A percentile compares a stretch with the other conserved stretches of the same genome.
Evolutionary conservation across 2,329 filamentous ascomycete genomes (phyloP).

Genomic region (Trichoderma guizhouense): DNA sequence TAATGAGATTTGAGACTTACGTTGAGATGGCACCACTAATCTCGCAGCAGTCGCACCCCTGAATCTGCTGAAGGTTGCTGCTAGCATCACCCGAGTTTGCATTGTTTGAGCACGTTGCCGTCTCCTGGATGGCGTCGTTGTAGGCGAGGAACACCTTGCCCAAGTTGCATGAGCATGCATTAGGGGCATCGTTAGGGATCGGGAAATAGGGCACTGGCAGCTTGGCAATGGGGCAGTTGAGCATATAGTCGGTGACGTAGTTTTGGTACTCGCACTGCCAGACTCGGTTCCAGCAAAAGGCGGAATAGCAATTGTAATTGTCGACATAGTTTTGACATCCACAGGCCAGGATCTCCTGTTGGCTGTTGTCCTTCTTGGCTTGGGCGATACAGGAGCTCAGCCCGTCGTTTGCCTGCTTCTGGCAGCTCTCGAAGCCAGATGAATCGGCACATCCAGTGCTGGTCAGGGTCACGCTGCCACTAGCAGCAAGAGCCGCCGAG

Average conservation of each 20-base stretch:
- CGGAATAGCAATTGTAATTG: constrained; percentile 36
- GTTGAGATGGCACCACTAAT: constrained; percentile 35
- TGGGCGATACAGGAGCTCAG: constrained; percentile 20
- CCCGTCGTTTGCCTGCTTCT: constrained; percentile 12
- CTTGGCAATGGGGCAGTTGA: constrained; percentile 30
- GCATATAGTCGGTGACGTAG: constrained; percentile 35
- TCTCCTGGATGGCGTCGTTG: constrained; percentile 21
- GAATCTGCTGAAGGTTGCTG: constrained; percentile 23
- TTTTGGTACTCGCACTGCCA: constrained; percentile 40
- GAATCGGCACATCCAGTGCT: constrained; percentile 23
- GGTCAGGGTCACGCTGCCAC: background rate
- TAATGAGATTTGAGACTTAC: constrained; percentile 22
- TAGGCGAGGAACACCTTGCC: constrained; percentile 29
- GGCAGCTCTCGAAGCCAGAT: constrained; percentile 24
- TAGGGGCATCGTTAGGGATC: constrained; percentile 31
- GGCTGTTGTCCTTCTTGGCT: constrained; percentile 20
- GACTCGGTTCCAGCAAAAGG: constrained; percentile 38
- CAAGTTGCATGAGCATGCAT: constrained; percentile 37
- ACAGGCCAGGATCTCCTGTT: constrained; percentile 23
- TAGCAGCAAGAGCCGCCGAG: background rate
- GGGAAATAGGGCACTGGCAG: constrained; percentile 38
- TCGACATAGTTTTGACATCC: constrained; percentile 26
- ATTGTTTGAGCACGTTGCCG: constrained; percentile 22
- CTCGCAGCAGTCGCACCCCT: constrained; percentile 34
- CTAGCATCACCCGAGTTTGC: constrained; percentile 24